Evolutionary conservation across 2,329 filamentous ascomycete species (phyloP), one percentile per base, ranked within the genome.

Genomic region (Tolypocladium pustulatum): DNA sequence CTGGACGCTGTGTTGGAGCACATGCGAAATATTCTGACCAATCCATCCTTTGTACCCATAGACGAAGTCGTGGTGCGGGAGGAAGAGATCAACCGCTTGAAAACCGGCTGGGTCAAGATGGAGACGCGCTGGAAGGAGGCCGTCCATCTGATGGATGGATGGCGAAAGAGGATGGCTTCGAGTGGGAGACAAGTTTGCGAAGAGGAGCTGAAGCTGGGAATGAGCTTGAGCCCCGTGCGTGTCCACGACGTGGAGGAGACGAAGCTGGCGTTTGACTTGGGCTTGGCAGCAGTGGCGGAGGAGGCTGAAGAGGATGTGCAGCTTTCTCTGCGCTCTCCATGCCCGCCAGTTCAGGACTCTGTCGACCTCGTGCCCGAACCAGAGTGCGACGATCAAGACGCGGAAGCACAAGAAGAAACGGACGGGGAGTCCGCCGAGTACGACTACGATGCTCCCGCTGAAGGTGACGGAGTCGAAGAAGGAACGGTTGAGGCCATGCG

Each of bases 41-140:
- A 97, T 68, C 94, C 94, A 1, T 96, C 92, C 2, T 99, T 97
- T 70, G 94, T 97, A 17, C 90, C 93, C 0, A 84, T 97, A 27
- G 94, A 97, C 66, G 94, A 97, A 71, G 91, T 99, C 2, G 87
- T 95, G 68, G 76, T 91, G n/a, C 85, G 93, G 58, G 93, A 99
- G 63, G 88, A 95, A 60, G 92, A 97, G 70, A 97, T 99, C 63
- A 81, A 82, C 57, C 83, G 90, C 56, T 78, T 99, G 54, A 85
- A 90, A 58, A 84, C 88, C 58, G 91, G 92, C 20, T 96, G 93
- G 88, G 89, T 95, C 70, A 91, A 89, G 73, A 96, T 97, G 90
- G 92, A 97, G 72, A 82, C 78, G 27, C 84, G 91, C 56, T 96
- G 94, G 91, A 87, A 85, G 63, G 93, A 97, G 69, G 90, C 94